Base-by-base conservation (phyloP, 371 early-diverging fungal genomes). In the Rozella allomycis region DNA sequence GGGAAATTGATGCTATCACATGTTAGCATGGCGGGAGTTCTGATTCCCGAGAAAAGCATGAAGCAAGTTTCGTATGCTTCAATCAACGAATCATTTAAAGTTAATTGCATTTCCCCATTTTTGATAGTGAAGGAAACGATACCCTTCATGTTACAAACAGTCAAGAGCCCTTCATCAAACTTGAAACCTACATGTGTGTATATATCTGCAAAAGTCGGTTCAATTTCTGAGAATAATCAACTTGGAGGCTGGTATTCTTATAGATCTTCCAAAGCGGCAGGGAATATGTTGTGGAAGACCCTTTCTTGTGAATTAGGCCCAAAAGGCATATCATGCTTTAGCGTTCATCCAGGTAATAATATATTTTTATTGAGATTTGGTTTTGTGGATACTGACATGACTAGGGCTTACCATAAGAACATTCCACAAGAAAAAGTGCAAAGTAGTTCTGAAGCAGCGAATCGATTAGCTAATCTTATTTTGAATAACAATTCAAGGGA, bases 221-320 rank as follows among this genome's bases (percentile, higher is more conserved):
- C 14, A 9, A 7, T 8, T 9, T 17, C 41, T 14, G 42, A 31
- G 5, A 42, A 45, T 32, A 50, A 45, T 28, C 34, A 21, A 6
- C 27, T 42, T 6, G 50, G 50, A 1, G 50, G 50, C 3, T 45
- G 43, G 43, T 37, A 37, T 25, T 38, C 40, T 10, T 50, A 50
- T 39, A 27, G 50, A 2, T 30, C 38, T 23, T 34, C 38, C 20
- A 50, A 50, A 25, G 43, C 50, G 4, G 50, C 37, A 0, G 21
- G 40, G 20, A 50, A 50, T 34, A 40, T 37, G 27, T 9, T 42
- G 18, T 41, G 34, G 20, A 34, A 28, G 18, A 40, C 44, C 2
- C n/a, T 42, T 25, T 20, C 37, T 10, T 30, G 36, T 22, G 46
- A 45, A 34, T 28, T 45, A n/a, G 34, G 25, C 4, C 19, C 42